phyloP scores from a whole-genome alignment of 139 green algal species.

The Chlorella sp. region DNA sequence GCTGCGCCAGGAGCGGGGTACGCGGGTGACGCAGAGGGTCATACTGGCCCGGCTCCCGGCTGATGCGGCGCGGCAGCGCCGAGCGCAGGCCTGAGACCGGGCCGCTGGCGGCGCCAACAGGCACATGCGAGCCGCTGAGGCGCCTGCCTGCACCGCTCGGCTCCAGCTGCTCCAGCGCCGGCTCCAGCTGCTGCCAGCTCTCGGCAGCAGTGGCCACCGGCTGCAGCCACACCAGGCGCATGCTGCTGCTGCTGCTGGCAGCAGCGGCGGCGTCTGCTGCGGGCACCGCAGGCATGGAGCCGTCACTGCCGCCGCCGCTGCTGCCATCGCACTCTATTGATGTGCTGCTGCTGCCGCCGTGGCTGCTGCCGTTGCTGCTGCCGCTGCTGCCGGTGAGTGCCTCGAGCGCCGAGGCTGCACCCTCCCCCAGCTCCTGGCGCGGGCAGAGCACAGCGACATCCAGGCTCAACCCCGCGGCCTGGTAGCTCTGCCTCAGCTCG shows the following conservation, averaged over 20 bases:
- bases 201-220: not conserved
- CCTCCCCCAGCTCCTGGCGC: slow-evolving; percentile 4
- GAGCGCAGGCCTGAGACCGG: too few relatives aligned
- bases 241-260: not conserved
- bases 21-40: slow-evolving; percentile 16
- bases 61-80: not conserved
- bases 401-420: not conserved
- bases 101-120: not conserved
- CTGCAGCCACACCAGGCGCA: slow-evolving; percentile 18
- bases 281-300: not conserved
- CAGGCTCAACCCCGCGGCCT: not conserved
- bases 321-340: not conserved
- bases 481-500: slow-evolving; percentile 6
- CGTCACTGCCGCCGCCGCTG: not conserved
- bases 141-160: too few relatives aligned
- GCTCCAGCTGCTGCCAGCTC: slow-evolving; percentile 46
- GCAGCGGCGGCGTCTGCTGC: not conserved
- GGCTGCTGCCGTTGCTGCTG: slow-evolving; percentile 8
- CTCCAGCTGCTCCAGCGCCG: slow-evolving; percentile 29
- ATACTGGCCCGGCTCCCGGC: not conserved
- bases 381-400: not conserved
- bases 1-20: slow-evolving; percentile 14
- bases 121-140: too few relatives aligned
- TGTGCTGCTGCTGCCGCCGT: not conserved
- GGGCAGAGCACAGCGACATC: slow-evolving; percentile 26